Conservation (phyloP, 768 basidiomycete genomes). For the Pisolithus marmoratus region DNA sequence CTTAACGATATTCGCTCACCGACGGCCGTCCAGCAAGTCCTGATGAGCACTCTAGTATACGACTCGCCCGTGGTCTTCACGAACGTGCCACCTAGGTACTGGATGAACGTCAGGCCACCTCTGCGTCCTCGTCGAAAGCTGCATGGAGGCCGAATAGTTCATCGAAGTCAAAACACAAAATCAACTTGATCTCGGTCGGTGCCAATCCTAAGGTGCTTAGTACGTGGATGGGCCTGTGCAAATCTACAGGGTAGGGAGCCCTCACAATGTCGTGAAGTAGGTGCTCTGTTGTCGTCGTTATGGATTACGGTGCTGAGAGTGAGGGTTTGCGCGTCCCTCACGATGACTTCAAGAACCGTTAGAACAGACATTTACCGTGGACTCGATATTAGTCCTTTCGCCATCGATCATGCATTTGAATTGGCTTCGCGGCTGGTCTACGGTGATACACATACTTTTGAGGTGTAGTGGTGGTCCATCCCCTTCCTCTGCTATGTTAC, state of each 20-base stretch:
- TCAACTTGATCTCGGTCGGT: conserved; percentile 98
- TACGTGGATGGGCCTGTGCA: conserved; percentile 98
- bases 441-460: too few species aligned
- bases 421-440: too few species aligned
- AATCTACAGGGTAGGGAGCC: conserved; percentile 98
- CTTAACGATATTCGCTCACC: background rate
- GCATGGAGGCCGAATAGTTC: conserved; percentile 99
- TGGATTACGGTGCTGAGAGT: conserved; percentile 93
- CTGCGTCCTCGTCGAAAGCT: conserved; percentile 98
- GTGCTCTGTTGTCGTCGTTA: conserved; percentile 94
- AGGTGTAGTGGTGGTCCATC: too few species aligned
- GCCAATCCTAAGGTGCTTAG: conserved; percentile 98
- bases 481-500: background rate
- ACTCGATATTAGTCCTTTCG: too few species aligned
- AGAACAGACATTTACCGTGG: conserved; percentile 26
- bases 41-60: conserved; percentile 98
- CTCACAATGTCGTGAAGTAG: conserved; percentile 93
- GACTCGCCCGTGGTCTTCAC: conserved; percentile 96
- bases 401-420: too few species aligned
- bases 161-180: conserved; percentile 99
- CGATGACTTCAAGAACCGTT: conserved; percentile 96
- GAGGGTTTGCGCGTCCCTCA: conserved; percentile 92
- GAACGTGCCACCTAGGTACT: conserved; percentile 98
- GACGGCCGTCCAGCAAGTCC: conserved; percentile 67
- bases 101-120: conserved; percentile 98